Conservation (phyloP, 257 asterid species). For the Capsicum baccatum region DNA sequence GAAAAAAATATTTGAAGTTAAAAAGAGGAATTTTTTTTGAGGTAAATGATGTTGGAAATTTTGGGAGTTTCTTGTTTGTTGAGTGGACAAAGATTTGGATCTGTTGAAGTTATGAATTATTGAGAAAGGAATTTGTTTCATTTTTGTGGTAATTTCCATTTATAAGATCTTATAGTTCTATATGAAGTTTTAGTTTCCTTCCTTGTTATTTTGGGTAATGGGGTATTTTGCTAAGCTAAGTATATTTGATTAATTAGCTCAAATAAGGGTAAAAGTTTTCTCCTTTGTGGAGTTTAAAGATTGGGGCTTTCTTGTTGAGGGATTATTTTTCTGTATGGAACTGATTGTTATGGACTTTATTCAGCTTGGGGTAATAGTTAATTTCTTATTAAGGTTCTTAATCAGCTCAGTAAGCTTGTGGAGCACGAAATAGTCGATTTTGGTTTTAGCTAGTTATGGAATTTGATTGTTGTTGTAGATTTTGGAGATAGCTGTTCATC, state of each 20-base stretch:
- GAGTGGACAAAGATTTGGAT: conserved; percentile 3
- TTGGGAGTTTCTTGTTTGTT: background rate
- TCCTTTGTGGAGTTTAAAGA: conserved; percentile 9
- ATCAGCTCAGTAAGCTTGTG: background rate
- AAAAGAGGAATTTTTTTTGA: conserved; percentile 22
- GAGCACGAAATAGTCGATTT: background rate
- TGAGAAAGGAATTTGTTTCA: conserved; percentile 11
- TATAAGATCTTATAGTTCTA: conserved; percentile 27
- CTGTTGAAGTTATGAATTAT: background rate
- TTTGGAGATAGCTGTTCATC: conserved; percentile 8
- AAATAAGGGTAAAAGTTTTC: conserved; percentile 14
- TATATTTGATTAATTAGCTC: conserved; percentile 1
- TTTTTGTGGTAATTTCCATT: conserved; percentile 27
- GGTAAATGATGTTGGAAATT: conserved; percentile 24
- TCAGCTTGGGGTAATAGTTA: background rate
- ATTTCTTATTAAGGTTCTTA: background rate
- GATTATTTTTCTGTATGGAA: background rate
- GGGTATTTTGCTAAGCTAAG: background rate
- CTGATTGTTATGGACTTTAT: background rate
- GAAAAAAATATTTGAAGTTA: conserved; percentile 22
- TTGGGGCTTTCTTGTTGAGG: conserved; percentile 13
- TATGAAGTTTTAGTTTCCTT: background rate
- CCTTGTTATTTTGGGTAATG: conserved; percentile 10
- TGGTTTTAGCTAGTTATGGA: background rate
- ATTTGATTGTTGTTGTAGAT: background rate